Evolutionary conservation across 768 basidiomycete genomes (phyloP), one percentile per base, ranked within the genome.

Genomic region (Macrolepiota albuminosa): DNA sequence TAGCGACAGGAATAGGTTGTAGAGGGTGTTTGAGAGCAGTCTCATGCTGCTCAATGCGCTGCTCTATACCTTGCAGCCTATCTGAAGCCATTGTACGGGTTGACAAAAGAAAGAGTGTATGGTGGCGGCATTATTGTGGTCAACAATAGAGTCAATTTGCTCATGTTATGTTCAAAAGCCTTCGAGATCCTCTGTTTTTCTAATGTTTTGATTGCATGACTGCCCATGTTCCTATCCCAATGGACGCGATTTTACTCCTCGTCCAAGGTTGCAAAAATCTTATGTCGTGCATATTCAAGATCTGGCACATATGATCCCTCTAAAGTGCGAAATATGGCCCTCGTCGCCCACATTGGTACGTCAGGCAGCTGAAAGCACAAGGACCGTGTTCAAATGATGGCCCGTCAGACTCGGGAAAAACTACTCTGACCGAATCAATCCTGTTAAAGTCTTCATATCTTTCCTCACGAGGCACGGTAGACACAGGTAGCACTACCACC

Each of bases 291-390:
- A 26, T 73, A 75, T 63, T 66, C 75, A 18, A 71, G 73, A 26
- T 63, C 56, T n/a, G 57, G 63, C 1, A 40, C 34, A 43, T 54
- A 76, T 66, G 78, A 80, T 60, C 71, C 80, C 10, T 72, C 75
- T 13, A 79, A 76, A 65, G 57, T 85, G 40, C 82, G 92, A 46
- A 94, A 93, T 67, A 87, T 94, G 71, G 92, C 92, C 16, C 78
- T 94, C 2, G 89, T 93, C n/a, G 92, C 92, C 46, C 92, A 94
- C 69, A 93, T 94, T 53, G 91, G 91, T 91, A 46, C 34, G 82
- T 37, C 51, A 56, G 34, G 62, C 54, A 33, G 57, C 31, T 14
- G 5, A 8, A 11, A 18, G 47, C 33, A 4, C 5, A 26, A n/a
- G 16, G 33, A 26, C 31, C 29, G 21, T 10, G 24, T 50, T 58